Percentiles rank a stretch among this genome's conserved stretches.
These are phyloP conservation scores for Juglanconis sp. DNA, from an alignment of 2,329 filamentous ascomycete genomes.

Conservation along the genomic window DNA sequence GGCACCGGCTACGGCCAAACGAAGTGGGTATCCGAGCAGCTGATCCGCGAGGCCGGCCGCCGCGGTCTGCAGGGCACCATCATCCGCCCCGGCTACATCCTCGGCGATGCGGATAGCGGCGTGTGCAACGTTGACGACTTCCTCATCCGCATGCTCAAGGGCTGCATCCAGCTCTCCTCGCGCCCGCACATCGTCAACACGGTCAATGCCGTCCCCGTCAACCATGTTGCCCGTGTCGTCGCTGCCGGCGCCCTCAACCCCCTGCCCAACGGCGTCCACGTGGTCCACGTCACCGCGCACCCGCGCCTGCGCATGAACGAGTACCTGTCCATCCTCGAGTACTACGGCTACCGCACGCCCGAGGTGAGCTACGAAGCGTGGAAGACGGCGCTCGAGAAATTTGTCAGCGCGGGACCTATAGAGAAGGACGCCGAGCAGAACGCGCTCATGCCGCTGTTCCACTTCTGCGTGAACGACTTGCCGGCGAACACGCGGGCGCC, in stretches of 20 bases:
- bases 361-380: slow-evolving; percentile 67
- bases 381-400: slow-evolving; percentile 64
- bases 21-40: slow-evolving; percentile 75
- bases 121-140: slow-evolving; percentile 85
- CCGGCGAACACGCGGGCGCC: slow-evolving; percentile 67
- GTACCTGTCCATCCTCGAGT: slow-evolving; percentile 67
- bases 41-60: slow-evolving; percentile 74
- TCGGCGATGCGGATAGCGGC: slow-evolving; percentile 69
- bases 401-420: slow-evolving; percentile 56
- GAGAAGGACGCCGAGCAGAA: slow-evolving; percentile 62
- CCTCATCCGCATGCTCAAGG: slow-evolving; percentile 80
- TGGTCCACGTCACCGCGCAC: slow-evolving; percentile 77
- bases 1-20: slow-evolving; percentile 86
- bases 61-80: slow-evolving; percentile 74
- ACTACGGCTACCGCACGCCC: slow-evolving; percentile 70
- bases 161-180: slow-evolving; percentile 73
- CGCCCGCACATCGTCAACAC: slow-evolving; percentile 80
- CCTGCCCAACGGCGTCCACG: slow-evolving; percentile 45
- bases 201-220: slow-evolving; percentile 84
- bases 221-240: slow-evolving; percentile 77
- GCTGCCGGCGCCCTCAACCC: slow-evolving; percentile 70
- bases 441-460: slow-evolving; percentile 71
- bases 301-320: slow-evolving; percentile 75
- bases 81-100: slow-evolving; percentile 80
- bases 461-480: slow-evolving; percentile 69